Percentiles rank a stretch among this genome's conserved stretches.
Conservation (phyloP, 2,329 filamentous ascomycete genomes). For the Aphanoascus verrucosus region DNA sequence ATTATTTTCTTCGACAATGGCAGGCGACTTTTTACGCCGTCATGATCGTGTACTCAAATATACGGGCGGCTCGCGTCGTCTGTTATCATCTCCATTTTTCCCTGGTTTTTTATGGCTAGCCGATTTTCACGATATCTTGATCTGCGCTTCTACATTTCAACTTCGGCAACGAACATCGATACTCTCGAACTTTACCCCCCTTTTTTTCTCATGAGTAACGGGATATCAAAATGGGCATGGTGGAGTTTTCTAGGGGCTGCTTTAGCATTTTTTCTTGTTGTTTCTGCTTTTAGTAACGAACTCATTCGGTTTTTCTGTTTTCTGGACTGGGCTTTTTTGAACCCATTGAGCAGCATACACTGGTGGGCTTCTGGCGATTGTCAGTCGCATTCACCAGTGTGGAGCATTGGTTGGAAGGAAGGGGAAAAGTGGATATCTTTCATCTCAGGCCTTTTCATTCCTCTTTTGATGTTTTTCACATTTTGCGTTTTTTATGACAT, state of each 20-base stretch:
- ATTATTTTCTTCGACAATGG: neutral
- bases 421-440: neutral
- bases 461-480: neutral
- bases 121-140: neutral
- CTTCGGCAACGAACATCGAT: slow-evolving; percentile 4
- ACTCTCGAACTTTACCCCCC: neutral
- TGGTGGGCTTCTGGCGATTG: neutral
- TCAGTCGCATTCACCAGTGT: neutral
- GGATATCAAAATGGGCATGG: slow-evolving; percentile 4
- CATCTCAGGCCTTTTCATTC: neutral
- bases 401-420: neutral
- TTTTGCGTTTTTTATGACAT: neutral
- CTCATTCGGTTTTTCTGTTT: neutral
- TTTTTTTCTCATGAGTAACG: neutral
- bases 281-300: neutral
- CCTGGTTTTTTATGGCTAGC: neutral
- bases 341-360: neutral
- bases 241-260: slow-evolving; percentile 4
- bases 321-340: neutral
- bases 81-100: neutral
- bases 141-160: slow-evolving; percentile 2
- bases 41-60: neutral
- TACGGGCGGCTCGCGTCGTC: neutral
- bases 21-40: neutral
- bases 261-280: neutral